Base-by-base conservation (phyloP, 2,329 filamentous ascomycete genomes). In the Ceratocystis smalleyi region DNA sequence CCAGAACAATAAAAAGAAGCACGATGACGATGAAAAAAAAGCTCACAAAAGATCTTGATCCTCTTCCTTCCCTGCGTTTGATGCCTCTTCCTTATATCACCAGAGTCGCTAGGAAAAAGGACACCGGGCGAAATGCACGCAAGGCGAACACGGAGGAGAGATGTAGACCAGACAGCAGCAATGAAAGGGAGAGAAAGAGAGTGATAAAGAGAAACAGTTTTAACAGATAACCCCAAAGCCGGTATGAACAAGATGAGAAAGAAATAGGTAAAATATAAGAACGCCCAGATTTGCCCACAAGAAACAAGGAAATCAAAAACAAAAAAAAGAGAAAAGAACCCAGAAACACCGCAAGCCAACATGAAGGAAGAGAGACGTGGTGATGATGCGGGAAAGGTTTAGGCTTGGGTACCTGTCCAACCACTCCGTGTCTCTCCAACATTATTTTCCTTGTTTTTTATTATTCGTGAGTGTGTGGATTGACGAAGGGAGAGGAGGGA, bases 121-220 rank as follows among this genome's bases (percentile, higher is more conserved):
- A 62, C 19, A 15, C 3, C 19, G 15, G 3, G 22, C 10, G 17
- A 24, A 12, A 40, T 40, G 35, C 47, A 61, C 60, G 32, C 55
- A 65, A 60, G 66, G 68, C 40, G 45, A 69, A 68, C 67, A 67
- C 67, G 10, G 15, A 19, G 19, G 61, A 60, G 47, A 57, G 32
- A 40, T 40, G 12, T 12, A 40, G 35, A 40, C 35, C 35, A n/a
- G n/a, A n/a, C n/a, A n/a, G n/a, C n/a, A n/a, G n/a, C n/a, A n/a
- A n/a, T 24, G 24, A 24, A 24, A 24, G 24, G 24, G 24, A 24
- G 24, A 24, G 24, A 24, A 24, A 3, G 24, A 24, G 24, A 24
- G 24, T 24, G 24, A 24, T 24, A 24, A 24, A 24, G 24, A 24
- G 24, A 24, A 24, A 24, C 24, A 24, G 24, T 24, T 24, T 24